Percentiles rank a stretch among this genome's conserved stretches.
phyloP scores from a whole-genome alignment of 768 basidiomycete genomes.

The Russula vinacea region DNA sequence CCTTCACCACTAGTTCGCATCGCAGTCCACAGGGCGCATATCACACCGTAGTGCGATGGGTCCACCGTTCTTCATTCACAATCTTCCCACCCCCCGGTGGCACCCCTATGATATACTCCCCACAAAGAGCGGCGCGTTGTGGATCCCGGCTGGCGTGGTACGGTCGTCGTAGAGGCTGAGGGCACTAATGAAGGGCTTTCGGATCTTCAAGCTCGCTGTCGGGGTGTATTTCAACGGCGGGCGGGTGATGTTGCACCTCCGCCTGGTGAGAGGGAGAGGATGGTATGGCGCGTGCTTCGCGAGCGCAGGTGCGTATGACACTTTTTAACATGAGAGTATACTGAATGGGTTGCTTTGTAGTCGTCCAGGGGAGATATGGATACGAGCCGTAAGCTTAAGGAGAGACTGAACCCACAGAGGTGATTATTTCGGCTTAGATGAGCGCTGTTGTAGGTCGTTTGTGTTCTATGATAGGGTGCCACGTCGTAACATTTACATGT shows the following conservation, averaged over 20 bases:
- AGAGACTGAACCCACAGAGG: constrained; percentile 45
- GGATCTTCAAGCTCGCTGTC: constrained; percentile 73
- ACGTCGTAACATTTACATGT: too few species aligned
- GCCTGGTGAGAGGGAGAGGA: constrained; percentile 45
- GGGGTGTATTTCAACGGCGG: constrained; percentile 63
- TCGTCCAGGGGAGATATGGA: constrained; percentile 73
- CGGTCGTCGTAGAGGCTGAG: constrained; percentile 78
- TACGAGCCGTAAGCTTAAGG: constrained; percentile 64
- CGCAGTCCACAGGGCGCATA: constrained; percentile 71
- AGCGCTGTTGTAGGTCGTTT: constrained; percentile 10
- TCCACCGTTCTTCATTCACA: constrained; percentile 73
- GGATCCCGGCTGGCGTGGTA: constrained; percentile 81
- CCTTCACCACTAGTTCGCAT: constrained; percentile 20
- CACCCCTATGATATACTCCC: constrained; percentile 36
- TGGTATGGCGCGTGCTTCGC: constrained; percentile 68
- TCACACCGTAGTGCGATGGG: constrained; percentile 84
- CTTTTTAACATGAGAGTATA: constrained; percentile 8
- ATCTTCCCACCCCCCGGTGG: constrained; percentile 49
- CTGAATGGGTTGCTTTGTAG: constrained; percentile 37
- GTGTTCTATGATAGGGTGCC: neutral
- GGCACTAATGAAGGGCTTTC: constrained; percentile 82
- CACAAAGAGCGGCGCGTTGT: constrained; percentile 41
- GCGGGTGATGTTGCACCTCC: constrained; percentile 43
- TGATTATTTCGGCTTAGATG: constrained; percentile 11
- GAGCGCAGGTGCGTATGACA: constrained; percentile 62